Evolutionary conservation across 2,329 filamentous ascomycete species (phyloP), one percentile per base, ranked within the genome.

Genomic region (Penicillium sp.): DNA sequence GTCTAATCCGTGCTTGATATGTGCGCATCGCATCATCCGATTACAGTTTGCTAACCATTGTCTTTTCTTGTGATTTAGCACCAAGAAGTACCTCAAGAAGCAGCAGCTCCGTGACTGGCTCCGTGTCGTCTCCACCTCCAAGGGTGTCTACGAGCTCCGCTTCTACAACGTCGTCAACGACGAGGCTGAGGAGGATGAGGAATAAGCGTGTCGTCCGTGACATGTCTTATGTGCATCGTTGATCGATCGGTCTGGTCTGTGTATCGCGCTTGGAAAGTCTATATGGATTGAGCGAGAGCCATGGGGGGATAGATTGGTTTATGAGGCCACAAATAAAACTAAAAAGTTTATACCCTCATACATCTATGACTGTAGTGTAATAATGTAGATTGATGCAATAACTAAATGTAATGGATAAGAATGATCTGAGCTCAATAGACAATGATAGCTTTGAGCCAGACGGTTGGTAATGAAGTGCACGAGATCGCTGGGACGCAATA

Each of bases 1-100:
- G 12, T 9, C 5, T n/a, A 7, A 16, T 11, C 13, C 10, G 16
- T 9, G 11, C 14, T n/a, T 35, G 4, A 14, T 4, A 2, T 22
- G 10, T 5, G 31, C 12, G 8, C 7, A 31, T n/a, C n/a, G n/a
- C n/a, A 25, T 12, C 10, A 2, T 27, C 10, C n/a, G 18, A 16
- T 2, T 11, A 22, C 11, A 19, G 27, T 8, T 11, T 27, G 22
- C 52, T 60, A 46, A 55, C 55, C 31, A 29, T 25, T 30, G 16
- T 8, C 18, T 14, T 14, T 22, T 31, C 40, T 29, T 37, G 4
- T 33, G 41, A 40, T 43, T 46, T 64, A 95, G 89, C 75, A 99
- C 93, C 77, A 99, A 99, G 89, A 99, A 99, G 85, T 99, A 95
- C 87, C 87, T 99, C 78, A 99, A 99, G 90, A 99, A 99, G 89